Percentiles rank a stretch among this genome's conserved stretches.
Conservation (phyloP, 2,329 filamentous ascomycete species). For the Arachnomyces sp. region DNA sequence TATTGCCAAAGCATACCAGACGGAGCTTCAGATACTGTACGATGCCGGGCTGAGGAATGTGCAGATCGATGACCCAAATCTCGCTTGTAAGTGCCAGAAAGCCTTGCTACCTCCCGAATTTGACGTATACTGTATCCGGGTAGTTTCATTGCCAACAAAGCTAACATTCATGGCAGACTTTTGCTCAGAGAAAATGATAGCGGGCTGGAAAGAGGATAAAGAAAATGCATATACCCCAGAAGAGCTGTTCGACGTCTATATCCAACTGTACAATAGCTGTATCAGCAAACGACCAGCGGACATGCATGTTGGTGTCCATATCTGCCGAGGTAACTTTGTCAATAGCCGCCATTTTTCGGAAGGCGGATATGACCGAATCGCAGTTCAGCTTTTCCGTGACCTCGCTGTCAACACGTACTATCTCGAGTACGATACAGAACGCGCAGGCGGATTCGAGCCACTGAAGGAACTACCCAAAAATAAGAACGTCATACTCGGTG, state of each 20-base stretch:
- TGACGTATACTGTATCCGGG: too few relatives aligned
- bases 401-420: constrained; percentile 61
- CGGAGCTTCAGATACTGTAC: constrained; percentile 55
- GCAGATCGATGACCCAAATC: constrained; percentile 61
- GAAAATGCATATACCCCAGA: constrained; percentile 62
- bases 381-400: constrained; percentile 57
- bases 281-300: constrained; percentile 57
- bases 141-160: neutral
- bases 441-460: constrained; percentile 60
- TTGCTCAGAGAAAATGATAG: constrained; percentile 63
- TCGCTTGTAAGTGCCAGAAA: constrained; percentile 51
- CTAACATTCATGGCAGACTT: constrained; percentile 49
- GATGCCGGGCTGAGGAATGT: constrained; percentile 57
- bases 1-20: constrained; percentile 58
- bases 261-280: constrained; percentile 67
- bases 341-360: constrained; percentile 59
- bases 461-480: constrained; percentile 52
- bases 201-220: constrained; percentile 60
- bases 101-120: too few relatives aligned
- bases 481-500: constrained; percentile 58
- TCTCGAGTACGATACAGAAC: constrained; percentile 61
- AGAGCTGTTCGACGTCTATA: constrained; percentile 66
- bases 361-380: constrained; percentile 60
- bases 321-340: constrained; percentile 62
- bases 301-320: constrained; percentile 69